phyloP scores from a whole-genome alignment of 306 rosid species.

The Rubus parviflorus region DNA sequence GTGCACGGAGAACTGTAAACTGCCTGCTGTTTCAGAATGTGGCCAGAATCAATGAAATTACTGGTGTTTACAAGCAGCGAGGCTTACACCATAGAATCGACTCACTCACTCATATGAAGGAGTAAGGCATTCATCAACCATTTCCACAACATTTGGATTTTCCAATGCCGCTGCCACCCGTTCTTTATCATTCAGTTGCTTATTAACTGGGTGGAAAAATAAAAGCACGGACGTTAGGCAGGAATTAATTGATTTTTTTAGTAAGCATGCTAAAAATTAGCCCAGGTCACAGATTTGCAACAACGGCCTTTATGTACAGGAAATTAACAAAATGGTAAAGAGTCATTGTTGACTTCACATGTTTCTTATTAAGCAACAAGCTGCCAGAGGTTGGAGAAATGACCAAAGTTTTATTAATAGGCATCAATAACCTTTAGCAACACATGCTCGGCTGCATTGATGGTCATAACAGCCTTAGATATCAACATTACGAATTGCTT shows the following conservation, averaged over 20 bases:
- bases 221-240: neutral
- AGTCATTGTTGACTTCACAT: neutral
- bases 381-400: neutral
- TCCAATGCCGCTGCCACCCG: constrained; percentile 95
- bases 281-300: neutral
- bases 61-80: neutral
- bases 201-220: constrained; percentile 62
- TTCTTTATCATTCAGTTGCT: constrained; percentile 92
- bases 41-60: neutral
- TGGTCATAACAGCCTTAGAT: neutral
- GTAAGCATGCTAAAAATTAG: neutral
- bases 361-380: neutral
- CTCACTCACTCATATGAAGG: constrained; percentile 55
- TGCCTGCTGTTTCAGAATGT: neutral
- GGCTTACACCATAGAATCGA: neutral
- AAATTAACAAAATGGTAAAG: neutral
- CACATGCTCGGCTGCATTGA: neutral
- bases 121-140: constrained; percentile 95
- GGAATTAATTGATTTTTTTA: neutral
- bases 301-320: neutral
- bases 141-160: constrained; percentile 74
- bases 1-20: neutral
- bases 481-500: neutral
- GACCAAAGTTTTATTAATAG: neutral
- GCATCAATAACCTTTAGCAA: neutral